Evolutionary conservation across 1,139 yeast species (phyloP), one percentile per base, ranked within the genome.

Genomic region (Scheffersomyces stambukii): DNA sequence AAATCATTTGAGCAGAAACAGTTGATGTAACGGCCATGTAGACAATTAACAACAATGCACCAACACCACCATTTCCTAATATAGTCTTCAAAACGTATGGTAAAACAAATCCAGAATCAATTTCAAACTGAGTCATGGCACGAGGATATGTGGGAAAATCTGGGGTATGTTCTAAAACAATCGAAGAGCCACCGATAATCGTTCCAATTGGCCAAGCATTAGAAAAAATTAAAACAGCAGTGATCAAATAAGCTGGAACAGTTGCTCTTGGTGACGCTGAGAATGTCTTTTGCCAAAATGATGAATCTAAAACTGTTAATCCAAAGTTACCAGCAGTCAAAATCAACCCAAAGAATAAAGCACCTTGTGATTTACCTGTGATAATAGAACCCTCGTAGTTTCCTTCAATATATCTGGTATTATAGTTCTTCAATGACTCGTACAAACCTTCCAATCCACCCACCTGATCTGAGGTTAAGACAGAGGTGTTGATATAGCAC

Each of bases 241-340:
- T 64, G 24, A 54, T 42, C 17, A 57, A 34, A 32, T 61, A 60
- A 4, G 64, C 66, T 5, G 61, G 61, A 24, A 57, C 50, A 7
- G 57, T 46, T 17, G 62, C 55, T 20, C 42, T 46, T 4, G 51
- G 39, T 36, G 49, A 45, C 8, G 63, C 55, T 33, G 56, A 47
- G 29, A 55, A 55, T 14, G 54, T 43, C 33, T 57, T 57, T 38
- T 52, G 56, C 55, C 54, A 52, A 28, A 50, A 52, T 4, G 54
- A 49, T 12, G 47, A 39, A 33, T 52, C 57, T 50, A 49, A 46
- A n/a, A 52, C 49, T n/a, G 55, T 46, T 19, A 51, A 38, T 7
- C 57, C 56, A 29, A 50, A 46, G 30, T 50, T 45, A 21, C 57
- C 56, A 23, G 41, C 31, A 5, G 54, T 40, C 20, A 46, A 41